A percentile compares a stretch with the other conserved stretches of the same genome.
Conservation (phyloP, 2,329 filamentous ascomycete species). For the Stachybotrys chartarum region DNA sequence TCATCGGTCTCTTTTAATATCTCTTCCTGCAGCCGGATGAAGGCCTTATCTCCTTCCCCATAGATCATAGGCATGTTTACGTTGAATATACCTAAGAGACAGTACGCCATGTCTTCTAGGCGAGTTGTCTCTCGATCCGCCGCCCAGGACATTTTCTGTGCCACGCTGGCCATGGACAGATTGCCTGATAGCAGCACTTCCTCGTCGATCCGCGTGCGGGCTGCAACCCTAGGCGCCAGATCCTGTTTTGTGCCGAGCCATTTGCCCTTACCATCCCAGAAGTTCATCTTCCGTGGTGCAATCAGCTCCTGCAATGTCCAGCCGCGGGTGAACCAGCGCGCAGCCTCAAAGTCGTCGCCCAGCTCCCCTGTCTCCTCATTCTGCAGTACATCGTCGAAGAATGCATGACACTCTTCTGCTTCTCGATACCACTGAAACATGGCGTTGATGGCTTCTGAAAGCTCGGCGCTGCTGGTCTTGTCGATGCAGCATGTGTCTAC, state of each 20-base stretch:
- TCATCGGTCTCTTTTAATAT: slow-evolving; percentile 13
- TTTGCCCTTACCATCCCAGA: slow-evolving; percentile 8
- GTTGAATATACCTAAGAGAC: slow-evolving; percentile 13
- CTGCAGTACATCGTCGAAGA: slow-evolving; percentile 8
- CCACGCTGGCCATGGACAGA: slow-evolving; percentile 4
- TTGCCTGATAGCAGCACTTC: slow-evolving; percentile 1
- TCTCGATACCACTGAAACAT: slow-evolving; percentile 20
- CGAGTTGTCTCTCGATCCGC: slow-evolving; percentile 10
- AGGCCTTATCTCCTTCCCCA: slow-evolving; percentile 12
- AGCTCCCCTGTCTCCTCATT: slow-evolving; percentile 27
- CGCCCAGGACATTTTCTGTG: slow-evolving; percentile 14
- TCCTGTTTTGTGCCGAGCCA: slow-evolving; percentile 6
- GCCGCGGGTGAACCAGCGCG: slow-evolving; percentile 10
- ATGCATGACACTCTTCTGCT: slow-evolving; percentile 7
- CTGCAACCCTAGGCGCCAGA: slow-evolving; percentile 3
- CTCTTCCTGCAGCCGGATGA: slow-evolving; percentile 16
- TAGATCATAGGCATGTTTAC: slow-evolving; percentile 14
- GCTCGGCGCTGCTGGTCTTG: slow-evolving; percentile 7
- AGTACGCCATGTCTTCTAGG: slow-evolving; percentile 12
- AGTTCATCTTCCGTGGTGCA: slow-evolving; percentile 6
- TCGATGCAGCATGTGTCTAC: slow-evolving; percentile 1
- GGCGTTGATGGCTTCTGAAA: slow-evolving; percentile 14
- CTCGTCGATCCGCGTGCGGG: slow-evolving; percentile 8
- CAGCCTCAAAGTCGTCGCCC: slow-evolving; percentile 6
- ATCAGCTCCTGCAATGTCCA: slow-evolving; percentile 14